Evolutionary conservation across 2,329 filamentous ascomycete species (phyloP).

Genomic region (Fusarium subglutinans): DNA sequence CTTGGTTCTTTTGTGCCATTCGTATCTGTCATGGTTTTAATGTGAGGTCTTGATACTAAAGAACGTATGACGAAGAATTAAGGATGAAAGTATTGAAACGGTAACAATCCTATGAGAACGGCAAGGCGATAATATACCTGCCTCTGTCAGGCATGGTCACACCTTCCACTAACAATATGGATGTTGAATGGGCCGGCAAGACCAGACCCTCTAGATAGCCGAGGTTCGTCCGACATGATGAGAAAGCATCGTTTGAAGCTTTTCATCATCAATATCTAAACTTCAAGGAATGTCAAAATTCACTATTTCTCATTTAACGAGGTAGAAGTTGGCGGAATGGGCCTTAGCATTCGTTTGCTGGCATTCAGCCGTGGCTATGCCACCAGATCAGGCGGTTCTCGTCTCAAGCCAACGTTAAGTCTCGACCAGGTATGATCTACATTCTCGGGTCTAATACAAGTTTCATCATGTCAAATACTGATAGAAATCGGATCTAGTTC

Average conservation of each 20-base stretch:
- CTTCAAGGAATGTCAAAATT: constrained; percentile 10
- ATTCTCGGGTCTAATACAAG: neutral
- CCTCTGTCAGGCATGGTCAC: neutral
- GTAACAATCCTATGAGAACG: neutral
- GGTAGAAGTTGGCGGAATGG: constrained; percentile 41
- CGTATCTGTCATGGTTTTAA: constrained; percentile 15
- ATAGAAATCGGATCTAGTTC: constrained; percentile 55
- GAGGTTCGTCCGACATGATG: constrained; percentile 29
- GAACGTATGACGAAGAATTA: neutral
- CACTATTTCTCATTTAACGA: constrained; percentile 23
- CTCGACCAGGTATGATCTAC: constrained; percentile 63
- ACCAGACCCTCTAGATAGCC: constrained; percentile 20
- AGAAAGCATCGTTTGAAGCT: constrained; percentile 21
- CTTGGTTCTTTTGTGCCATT: constrained; percentile 7
- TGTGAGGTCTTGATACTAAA: neutral
- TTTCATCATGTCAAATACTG: neutral
- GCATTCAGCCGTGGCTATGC: constrained; percentile 48
- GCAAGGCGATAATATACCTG: neutral
- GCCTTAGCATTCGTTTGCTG: constrained; percentile 39
- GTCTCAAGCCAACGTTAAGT: constrained; percentile 55
- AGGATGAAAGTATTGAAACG: neutral
- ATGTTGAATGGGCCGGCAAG: neutral
- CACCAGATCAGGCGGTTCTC: constrained; percentile 43
- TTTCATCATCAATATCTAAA: constrained; percentile 26
- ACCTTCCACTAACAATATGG: constrained; percentile 24